phyloP scores from a whole-genome alignment of 345 rosid species.

The Citrus medica region DNA sequence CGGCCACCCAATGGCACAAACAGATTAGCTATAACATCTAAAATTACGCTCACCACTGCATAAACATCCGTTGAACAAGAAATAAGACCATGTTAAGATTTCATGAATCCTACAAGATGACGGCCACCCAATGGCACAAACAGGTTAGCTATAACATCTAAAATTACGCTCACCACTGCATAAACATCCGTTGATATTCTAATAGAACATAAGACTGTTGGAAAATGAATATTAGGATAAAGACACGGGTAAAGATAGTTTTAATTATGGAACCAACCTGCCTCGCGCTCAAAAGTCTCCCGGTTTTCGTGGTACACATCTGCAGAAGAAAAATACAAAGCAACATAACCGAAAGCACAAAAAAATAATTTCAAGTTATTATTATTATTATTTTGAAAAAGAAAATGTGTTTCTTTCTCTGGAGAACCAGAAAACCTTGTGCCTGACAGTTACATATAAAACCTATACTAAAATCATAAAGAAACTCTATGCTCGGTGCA shows the following conservation, averaged over 20 bases:
- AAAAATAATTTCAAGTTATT: not conserved
- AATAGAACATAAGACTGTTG: not conserved
- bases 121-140: not conserved
- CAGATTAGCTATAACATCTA: not conserved
- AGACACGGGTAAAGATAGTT: not conserved
- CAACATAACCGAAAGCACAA: not conserved
- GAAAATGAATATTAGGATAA: not conserved
- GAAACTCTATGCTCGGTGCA: not conserved
- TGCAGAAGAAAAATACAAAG: constrained; percentile 31
- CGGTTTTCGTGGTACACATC: constrained; percentile 83
- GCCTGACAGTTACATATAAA: not conserved
- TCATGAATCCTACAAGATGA: not conserved
- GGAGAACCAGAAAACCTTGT: not conserved
- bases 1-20: not conserved
- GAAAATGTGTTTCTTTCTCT: not conserved
- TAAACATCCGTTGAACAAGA: not conserved
- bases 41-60: not conserved
- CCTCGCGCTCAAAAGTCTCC: constrained; percentile 83
- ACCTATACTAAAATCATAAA: not conserved
- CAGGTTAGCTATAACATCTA: not conserved
- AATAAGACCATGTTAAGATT: not conserved
- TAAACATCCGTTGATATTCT: not conserved
- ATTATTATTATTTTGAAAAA: not conserved
- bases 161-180: not conserved
- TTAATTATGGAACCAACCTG: constrained; percentile 51